Evolutionary conservation across 768 basidiomycete genomes (phyloP).

Genomic region (Kwoniella bestiolae): DNA sequence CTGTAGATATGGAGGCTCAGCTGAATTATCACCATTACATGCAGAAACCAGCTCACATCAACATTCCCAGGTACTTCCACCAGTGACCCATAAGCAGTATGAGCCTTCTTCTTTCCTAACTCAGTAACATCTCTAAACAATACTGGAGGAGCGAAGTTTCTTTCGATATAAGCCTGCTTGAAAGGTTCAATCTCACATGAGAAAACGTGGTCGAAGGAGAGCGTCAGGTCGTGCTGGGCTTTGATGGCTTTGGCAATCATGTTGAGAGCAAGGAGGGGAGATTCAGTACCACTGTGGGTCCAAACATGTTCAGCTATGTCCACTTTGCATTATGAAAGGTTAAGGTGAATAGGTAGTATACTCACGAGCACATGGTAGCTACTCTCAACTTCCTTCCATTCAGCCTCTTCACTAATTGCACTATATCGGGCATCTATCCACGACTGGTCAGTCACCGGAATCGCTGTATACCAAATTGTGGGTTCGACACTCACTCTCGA

Average conservation of each 20-base stretch:
- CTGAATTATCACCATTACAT: neutral
- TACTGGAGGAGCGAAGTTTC: conserved; percentile 90
- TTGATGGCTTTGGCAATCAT: conserved; percentile 77
- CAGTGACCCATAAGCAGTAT: conserved; percentile 88
- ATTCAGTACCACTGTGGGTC: conserved; percentile 82
- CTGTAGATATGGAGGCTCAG: conserved; percentile 10
- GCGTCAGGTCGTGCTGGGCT: conserved; percentile 67
- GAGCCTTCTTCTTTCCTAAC: conserved; percentile 65
- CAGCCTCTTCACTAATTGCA: conserved; percentile 49
- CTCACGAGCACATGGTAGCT: conserved; percentile 79
- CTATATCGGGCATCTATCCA: conserved; percentile 44
- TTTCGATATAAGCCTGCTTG: conserved; percentile 96
- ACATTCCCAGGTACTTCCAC: conserved; percentile 86
- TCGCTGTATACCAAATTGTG: too few species aligned
- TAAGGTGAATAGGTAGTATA: neutral
- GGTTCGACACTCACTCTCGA: conserved; percentile 33
- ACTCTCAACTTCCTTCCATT: conserved; percentile 83
- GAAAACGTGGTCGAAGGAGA: conserved; percentile 88
- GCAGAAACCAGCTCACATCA: conserved; percentile 65
- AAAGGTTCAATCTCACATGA: conserved; percentile 97
- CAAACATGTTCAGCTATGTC: neutral
- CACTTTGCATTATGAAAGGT: too few species aligned
- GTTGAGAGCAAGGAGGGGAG: conserved; percentile 85
- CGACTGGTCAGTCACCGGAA: neutral
- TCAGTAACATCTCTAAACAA: conserved; percentile 94